Base-by-base conservation (phyloP, 1,139 yeast genomes). In the Suhomyces coccinellae region DNA sequence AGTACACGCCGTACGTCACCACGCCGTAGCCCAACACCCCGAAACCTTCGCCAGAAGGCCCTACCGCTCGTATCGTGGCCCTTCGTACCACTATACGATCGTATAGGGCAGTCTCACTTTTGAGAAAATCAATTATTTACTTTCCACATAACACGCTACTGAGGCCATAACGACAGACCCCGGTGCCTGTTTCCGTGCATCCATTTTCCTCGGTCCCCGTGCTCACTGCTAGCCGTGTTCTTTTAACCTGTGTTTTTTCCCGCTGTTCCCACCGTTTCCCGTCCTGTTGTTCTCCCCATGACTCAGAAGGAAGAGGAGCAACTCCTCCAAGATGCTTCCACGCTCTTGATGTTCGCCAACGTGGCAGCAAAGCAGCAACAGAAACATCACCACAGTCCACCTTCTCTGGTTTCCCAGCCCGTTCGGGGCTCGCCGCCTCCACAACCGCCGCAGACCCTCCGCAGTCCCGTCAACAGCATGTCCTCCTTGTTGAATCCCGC, bases 271-370 rank as follows among this genome's bases (percentile, higher is more conserved):
- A 16, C 27, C 24, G 16, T 10, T n/a, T 14, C 33, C 32, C 27
- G 14, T n/a, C 10, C 29, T 12, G 30, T 6, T 20, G 24, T 20
- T 20, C 24, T 20, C 24, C 24, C 26, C 22, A 52, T 52, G 55
- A 48, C 47, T 17, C 40, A 52, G 33, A 52, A 58, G 34, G 66
- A 63, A 41, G 72, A 71, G 50, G 69, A 69, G 45, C 75, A 69
- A 58, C 67, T 79, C 26, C 63, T 79, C 13, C 80, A 79, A 53
- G 86, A 82, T 65, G 87, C 87, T 2, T 80, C 85, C n/a, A 79
- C 86, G 16, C 65, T 82, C 43, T 66, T 82, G 48, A 77, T 80
- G 85, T 80, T 82, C 61, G 84, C 85, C 24, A 79, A 75, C 52
- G 77, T 75, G 28, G 82, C 81, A 12, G 79, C 81, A 10, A 59